Evolutionary conservation across 108 stramenopile species (phyloP).

Genomic region (Conticribra weissflogii): DNA sequence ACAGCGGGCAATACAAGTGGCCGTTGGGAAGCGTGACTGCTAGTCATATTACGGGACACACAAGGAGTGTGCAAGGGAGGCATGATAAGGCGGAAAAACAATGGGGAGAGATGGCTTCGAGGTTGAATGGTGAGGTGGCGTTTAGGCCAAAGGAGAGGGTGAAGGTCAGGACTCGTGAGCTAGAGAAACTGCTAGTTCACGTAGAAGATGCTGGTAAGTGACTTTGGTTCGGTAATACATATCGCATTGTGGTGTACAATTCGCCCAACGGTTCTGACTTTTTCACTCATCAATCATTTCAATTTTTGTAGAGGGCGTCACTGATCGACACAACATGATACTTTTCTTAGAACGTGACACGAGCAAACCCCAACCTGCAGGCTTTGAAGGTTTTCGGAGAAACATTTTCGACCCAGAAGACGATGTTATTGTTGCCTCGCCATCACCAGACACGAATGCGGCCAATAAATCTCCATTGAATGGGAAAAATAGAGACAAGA

Average conservation of each 20-base stretch:
- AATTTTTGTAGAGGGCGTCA: conserved; percentile 56
- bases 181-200: conserved; percentile 71
- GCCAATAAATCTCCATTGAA: not conserved
- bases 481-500: not conserved
- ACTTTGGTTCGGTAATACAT: no score
- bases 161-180: conserved; percentile 67
- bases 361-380: conserved; percentile 59
- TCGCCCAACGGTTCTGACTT: conserved; percentile 1
- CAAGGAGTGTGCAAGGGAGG: conserved; percentile 73
- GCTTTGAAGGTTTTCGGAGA: conserved; percentile 62
- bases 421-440: conserved; percentile 27
- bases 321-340: conserved; percentile 88
- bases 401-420: conserved; percentile 89
- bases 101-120: conserved; percentile 72
- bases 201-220: conserved; percentile 83
- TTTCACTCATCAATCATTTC: not conserved
- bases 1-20: conserved; percentile 84
- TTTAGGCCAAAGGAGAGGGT: conserved; percentile 60
- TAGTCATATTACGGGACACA: conserved; percentile 75
- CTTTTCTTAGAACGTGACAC: conserved; percentile 81
- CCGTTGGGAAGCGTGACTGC: conserved; percentile 73
- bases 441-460: conserved; percentile 2
- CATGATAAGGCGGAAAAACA: conserved; percentile 89
- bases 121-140: conserved; percentile 45
- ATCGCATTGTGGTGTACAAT: no score